Evolutionary conservation across 2,329 filamentous ascomycete species (phyloP).

Genomic region (Fusarium falciforme): DNA sequence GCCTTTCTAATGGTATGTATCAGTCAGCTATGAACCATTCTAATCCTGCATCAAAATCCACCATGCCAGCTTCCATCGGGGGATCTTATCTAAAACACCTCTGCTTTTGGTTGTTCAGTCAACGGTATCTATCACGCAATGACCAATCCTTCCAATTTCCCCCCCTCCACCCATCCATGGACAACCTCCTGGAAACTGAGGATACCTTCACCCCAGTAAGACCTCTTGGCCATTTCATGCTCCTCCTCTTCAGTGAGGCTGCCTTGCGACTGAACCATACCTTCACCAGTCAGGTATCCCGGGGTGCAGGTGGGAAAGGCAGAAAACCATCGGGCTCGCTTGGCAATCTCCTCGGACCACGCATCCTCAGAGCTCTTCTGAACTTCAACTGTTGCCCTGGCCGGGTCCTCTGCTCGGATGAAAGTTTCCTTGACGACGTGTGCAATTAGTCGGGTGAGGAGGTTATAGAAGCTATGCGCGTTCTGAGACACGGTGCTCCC

Average conservation of each 20-base stretch:
- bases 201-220: background rate
- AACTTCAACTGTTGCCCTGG: background rate
- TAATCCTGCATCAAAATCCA: background rate
- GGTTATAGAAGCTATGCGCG: background rate
- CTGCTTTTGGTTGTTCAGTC: background rate
- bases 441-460: background rate
- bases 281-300: background rate
- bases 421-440: background rate
- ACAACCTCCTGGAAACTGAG: background rate
- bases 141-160: background rate
- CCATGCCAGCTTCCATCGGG: background rate
- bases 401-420: background rate
- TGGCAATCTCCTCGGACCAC: background rate
- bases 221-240: background rate
- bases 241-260: background rate
- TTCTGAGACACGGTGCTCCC: background rate
- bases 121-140: background rate
- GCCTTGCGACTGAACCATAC: background rate
- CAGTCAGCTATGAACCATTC: too few relatives aligned
- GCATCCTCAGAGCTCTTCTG: background rate
- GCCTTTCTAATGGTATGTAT: background rate
- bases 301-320: background rate
- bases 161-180: background rate
- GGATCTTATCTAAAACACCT: background rate
- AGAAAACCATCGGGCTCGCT: background rate